Base-by-base conservation (phyloP, 2,329 filamentous ascomycete species). In the Xylaria sp. region DNA sequence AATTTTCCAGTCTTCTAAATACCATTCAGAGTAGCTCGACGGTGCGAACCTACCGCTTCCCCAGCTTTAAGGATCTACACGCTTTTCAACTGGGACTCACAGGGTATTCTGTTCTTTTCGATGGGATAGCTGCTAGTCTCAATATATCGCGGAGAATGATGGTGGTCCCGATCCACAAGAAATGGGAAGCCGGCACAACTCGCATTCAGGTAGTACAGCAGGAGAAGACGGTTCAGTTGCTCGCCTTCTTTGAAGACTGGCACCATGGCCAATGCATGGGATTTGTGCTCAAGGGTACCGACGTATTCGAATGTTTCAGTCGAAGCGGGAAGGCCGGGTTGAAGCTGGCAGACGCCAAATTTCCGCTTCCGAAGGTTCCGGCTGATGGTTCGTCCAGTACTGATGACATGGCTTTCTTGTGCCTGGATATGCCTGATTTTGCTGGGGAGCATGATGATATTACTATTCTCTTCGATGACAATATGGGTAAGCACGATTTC, bases 381-480 rank as follows among this genome's bases (percentile, higher is more conserved):
- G 80, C 84, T 67, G 84, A 85, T 68, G 85, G 85, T 69, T 81
- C 85, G 54, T 80, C 81, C 34, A 84, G 85, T 69, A 84, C 84
- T 68, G 84, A 88, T 56, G 89, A 91, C 70, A 88, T 90, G 78
- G 88, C 89, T 31, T 97, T 95, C 82, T 87, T 97, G 48, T 96
- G 93, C 78, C 82, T 97, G 67, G 94, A 97, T 80, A 88, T 94
- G 80, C 91, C 94, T 20, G 94, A 97, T 75, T 92, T 97, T 80
- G 93, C 94, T 0, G 93, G 93, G 60, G 94, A 97, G 82, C 94
- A 97, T 81, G 94, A 97, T 79, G 94, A 98, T 82, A 93, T 98
- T 73, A 88, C 91, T 12, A 90, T 98, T 76, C 81, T 91, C 69
- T 98, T 98, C 84, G 94, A 97, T 72, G 90, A 86, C 55, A 91